Evolutionary conservation across 805 yeast species (phyloP).

Genomic region (Ogataea minuta): DNA sequence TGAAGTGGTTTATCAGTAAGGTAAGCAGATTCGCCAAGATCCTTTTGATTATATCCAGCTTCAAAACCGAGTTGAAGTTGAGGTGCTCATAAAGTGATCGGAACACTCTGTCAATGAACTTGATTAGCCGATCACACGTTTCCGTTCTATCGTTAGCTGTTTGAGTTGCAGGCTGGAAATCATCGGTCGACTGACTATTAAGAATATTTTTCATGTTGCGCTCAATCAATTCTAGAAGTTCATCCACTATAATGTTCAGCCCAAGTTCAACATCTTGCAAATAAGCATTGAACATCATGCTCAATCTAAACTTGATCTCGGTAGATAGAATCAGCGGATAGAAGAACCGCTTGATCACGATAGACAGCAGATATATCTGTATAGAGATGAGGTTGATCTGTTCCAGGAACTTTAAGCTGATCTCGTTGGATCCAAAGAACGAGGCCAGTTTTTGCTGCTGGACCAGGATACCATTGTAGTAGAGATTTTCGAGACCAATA

Average conservation of each 20-base stretch:
- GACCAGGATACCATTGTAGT: constrained; percentile 31
- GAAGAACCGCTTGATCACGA: constrained; percentile 70
- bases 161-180: constrained; percentile 44
- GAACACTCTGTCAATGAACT: constrained; percentile 38
- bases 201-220: constrained; percentile 49
- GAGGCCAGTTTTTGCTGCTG: constrained; percentile 29
- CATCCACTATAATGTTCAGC: constrained; percentile 61
- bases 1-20: constrained; percentile 66
- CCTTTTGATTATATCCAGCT: constrained; percentile 23
- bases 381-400: constrained; percentile 26
- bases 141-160: constrained; percentile 54
- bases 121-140: constrained; percentile 63
- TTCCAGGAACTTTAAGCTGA: constrained; percentile 21
- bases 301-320: constrained; percentile 17
- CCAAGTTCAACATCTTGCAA: constrained; percentile 50
- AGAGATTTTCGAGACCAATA: constrained; percentile 69
- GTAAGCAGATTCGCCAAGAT: constrained; percentile 37
- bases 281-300: constrained; percentile 26
- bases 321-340: constrained; percentile 58
- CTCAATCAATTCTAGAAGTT: constrained; percentile 52
- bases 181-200: constrained; percentile 66
- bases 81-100: constrained; percentile 38
- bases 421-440: constrained; percentile 26
- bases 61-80: constrained; percentile 29
- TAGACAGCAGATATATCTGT: constrained; percentile 58